Evolutionary conservation across 768 basidiomycete species (phyloP), one percentile per base, ranked within the genome.

Genomic region (Clitopilus hobsonii): DNA sequence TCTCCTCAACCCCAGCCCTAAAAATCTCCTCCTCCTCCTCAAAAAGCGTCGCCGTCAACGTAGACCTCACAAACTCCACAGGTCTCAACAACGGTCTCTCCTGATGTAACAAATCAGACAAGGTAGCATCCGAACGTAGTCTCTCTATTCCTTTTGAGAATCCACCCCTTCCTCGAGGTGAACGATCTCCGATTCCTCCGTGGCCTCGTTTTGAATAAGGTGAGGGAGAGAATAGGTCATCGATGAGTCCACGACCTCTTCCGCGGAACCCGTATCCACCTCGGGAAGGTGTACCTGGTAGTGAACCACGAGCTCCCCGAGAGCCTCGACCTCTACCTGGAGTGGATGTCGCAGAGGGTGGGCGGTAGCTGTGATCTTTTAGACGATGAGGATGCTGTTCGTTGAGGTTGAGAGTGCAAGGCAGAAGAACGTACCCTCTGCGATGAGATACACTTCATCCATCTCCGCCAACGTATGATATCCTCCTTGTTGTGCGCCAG

Each of bases 51-150:
- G 52, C 79, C 1, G 79, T 81, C 38, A 76, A 51, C 10, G 76
- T 72, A 0, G 86, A 82, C 16, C 74, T 82, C 11, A 92, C 88
- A 59, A 93, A 92, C 11, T 70, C 69, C 59, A 93, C 71, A 0
- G 89, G 90, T n/a, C 74, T 73, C 16, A 91, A 72, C 0, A 83
- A 71, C 1, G 87, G 88, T 25, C 89, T 71, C 32, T 83, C 79
- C 23, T 77, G 69, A 56, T 80, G 75, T 6, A 88, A 70, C 38
- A 85, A 61, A 22, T 72, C 75, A 1, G 86, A 87, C 16, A 87
- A 69, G 3, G 84, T 72, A 1, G 77, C 76, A 47, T 77, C 73
- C n/a, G 67, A 61, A 10, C 70, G 65, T 18, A 70, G 58, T 8
- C 69, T 45, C 41, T 20, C 5, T 45, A 10, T 18, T 29, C 67